Evolutionary conservation across 2,329 filamentous ascomycete genomes (phyloP).

Genomic region (Pseudocercospora vitis): DNA sequence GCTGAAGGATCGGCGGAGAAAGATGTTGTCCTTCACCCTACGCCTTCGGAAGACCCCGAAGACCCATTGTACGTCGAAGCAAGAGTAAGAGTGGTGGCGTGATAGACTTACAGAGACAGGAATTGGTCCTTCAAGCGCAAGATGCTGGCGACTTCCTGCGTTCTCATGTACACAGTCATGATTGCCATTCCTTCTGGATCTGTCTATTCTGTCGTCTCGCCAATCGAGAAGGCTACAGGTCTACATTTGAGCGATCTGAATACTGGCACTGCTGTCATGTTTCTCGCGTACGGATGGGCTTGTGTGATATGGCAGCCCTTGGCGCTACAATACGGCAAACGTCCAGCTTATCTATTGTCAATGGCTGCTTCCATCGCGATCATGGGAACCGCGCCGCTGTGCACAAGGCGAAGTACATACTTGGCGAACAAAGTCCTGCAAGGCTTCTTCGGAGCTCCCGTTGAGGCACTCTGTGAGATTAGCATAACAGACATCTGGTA

Average conservation of each 20-base stretch:
- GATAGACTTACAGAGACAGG: not conserved
- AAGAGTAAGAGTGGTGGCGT: not conserved
- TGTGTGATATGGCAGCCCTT: conserved; percentile 55
- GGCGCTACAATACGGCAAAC: conserved; percentile 53
- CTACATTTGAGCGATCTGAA: conserved; percentile 48
- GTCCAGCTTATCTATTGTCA: conserved; percentile 49
- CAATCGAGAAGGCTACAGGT: conserved; percentile 50
- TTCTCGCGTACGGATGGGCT: conserved; percentile 52
- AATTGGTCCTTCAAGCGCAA: conserved; percentile 50
- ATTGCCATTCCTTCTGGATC: conserved; percentile 50
- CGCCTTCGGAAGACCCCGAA: conserved; percentile 46
- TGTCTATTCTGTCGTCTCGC: conserved; percentile 52
- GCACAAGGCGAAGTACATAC: conserved; percentile 48
- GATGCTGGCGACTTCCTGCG: conserved; percentile 43
- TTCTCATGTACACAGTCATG: conserved; percentile 48
- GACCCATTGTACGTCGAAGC: conserved; percentile 37
- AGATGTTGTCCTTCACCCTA: conserved; percentile 44
- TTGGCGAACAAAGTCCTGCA: conserved; percentile 50
- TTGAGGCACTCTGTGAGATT: conserved; percentile 49
- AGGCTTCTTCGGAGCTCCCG: conserved; percentile 50
- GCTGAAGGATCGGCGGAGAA: conserved; percentile 35
- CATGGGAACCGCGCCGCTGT: conserved; percentile 47
- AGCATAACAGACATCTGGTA: conserved; percentile 31
- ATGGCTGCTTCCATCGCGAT: conserved; percentile 43
- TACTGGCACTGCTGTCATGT: conserved; percentile 54